These are phyloP conservation scores for Simmondsia chinensis DNA, from an alignment of 148 eudicot genomes.

Conservation along the genomic window DNA sequence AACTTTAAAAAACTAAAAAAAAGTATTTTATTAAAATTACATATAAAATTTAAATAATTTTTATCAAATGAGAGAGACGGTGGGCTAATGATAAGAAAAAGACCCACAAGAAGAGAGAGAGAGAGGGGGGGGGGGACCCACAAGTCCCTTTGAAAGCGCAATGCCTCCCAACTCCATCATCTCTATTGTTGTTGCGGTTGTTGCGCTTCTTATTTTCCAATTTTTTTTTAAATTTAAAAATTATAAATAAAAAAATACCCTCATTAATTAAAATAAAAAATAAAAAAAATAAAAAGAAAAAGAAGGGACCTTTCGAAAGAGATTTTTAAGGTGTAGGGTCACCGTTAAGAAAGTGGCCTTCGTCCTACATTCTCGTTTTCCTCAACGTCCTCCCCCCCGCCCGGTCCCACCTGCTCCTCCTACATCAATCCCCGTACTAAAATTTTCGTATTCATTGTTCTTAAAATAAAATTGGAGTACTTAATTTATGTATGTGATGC, in stretches of 20 bases:
- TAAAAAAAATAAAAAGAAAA: neutral
- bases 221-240: too few species aligned
- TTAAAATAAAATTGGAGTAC: too few species aligned
- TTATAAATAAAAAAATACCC: neutral
- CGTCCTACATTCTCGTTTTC: slow-evolving; percentile 26
- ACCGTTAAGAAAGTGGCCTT: slow-evolving; percentile 26
- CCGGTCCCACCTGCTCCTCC: slow-evolving; percentile 6
- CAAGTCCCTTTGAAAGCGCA: slow-evolving; percentile 20
- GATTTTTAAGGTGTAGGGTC: slow-evolving; percentile 36
- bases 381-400: slow-evolving; percentile 21
- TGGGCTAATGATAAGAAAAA: too few species aligned
- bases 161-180: slow-evolving; percentile 37
- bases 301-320: slow-evolving; percentile 7
- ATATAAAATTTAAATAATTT: too few species aligned
- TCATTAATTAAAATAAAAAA: neutral
- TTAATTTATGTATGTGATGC: too few species aligned
- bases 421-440: too few species aligned
- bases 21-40: too few species aligned
- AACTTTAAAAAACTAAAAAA: too few species aligned
- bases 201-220: too few species aligned
- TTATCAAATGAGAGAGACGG: too few species aligned
- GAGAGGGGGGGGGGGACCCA: slow-evolving; percentile 1
- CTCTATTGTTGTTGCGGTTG: slow-evolving; percentile 25
- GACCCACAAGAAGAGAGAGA: neutral
- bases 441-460: too few species aligned